Conservation (phyloP, 106 monocot genomes). For the Narthecium ossifragum region DNA sequence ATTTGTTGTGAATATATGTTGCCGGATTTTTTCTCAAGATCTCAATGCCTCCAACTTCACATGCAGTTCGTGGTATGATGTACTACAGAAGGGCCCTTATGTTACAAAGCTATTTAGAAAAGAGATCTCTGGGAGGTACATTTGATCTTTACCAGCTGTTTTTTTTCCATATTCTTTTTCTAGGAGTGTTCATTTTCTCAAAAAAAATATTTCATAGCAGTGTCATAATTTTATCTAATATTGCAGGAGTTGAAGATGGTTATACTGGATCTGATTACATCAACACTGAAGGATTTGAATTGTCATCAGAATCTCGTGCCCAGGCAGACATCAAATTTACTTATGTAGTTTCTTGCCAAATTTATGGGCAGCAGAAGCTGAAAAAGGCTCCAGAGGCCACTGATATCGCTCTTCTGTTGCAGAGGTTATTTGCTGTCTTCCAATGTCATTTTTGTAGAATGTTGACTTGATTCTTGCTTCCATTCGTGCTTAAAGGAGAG, state of each 20-base stretch:
- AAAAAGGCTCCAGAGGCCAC: constrained; percentile 79
- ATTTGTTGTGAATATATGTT: too few relatives aligned
- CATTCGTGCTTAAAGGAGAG: too few relatives aligned
- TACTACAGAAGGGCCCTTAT: constrained; percentile 93
- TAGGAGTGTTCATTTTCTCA: background rate
- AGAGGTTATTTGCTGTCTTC: constrained; percentile 59
- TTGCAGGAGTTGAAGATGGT: constrained; percentile 71
- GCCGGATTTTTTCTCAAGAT: too few relatives aligned
- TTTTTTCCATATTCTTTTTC: background rate
- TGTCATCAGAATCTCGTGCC: constrained; percentile 73
- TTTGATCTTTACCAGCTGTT: background rate
- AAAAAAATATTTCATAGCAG: background rate
- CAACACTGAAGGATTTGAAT: constrained; percentile 76
- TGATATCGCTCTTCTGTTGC: constrained; percentile 93
- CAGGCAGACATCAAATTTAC: constrained; percentile 97
- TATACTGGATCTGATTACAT: constrained; percentile 46
- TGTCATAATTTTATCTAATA: background rate
- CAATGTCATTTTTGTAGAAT: too few relatives aligned
- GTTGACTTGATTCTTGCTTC: too few relatives aligned
- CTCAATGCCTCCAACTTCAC: too few relatives aligned
- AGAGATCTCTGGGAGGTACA: constrained; percentile 57
- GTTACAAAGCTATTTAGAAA: constrained; percentile 88
- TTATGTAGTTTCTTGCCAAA: constrained; percentile 94
- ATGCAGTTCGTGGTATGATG: constrained; percentile 97
- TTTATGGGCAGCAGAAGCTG: constrained; percentile 95